A percentile compares a stretch with the other conserved stretches of the same genome.
These are phyloP conservation scores for Clavaria fumosa DNA, from an alignment of 768 basidiomycete species.

Conservation along the genomic window DNA sequence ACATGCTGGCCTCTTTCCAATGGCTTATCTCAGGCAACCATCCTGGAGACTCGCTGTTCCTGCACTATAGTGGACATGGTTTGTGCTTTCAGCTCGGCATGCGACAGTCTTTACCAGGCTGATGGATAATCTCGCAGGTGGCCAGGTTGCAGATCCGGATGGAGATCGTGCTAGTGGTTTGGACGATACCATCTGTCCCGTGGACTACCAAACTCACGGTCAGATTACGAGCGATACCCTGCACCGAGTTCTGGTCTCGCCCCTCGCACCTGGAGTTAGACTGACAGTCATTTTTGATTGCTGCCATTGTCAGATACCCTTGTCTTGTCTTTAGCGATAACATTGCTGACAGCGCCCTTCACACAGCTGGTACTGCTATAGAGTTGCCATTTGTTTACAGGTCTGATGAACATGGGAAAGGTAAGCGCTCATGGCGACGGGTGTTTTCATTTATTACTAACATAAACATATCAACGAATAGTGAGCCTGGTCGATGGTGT, in stretches of 20 bases:
- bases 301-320: conserved; percentile 4
- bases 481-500: conserved; percentile 2
- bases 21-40: conserved; percentile 55
- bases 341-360: not conserved
- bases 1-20: conserved; percentile 32
- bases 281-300: conserved; percentile 3
- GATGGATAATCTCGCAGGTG: not conserved
- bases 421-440: not conserved
- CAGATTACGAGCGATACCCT: conserved; percentile 1
- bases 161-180: conserved; percentile 1
- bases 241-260: not conserved
- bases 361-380: conserved; percentile 1
- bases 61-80: conserved; percentile 30
- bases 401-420: conserved; percentile 1
- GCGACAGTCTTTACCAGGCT: not conserved
- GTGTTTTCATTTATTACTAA: not conserved
- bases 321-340: not conserved
- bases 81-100: not conserved
- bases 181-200: conserved; percentile 2
- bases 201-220: not conserved
- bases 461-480: not conserved
- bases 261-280: conserved; percentile 1
- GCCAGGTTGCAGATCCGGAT: conserved; percentile 1
- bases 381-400: conserved; percentile 3
- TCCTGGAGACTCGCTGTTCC: conserved; percentile 58